phyloP scores from a whole-genome alignment of 2,329 filamentous ascomycete genomes.

The Blastomyces parvus region DNA sequence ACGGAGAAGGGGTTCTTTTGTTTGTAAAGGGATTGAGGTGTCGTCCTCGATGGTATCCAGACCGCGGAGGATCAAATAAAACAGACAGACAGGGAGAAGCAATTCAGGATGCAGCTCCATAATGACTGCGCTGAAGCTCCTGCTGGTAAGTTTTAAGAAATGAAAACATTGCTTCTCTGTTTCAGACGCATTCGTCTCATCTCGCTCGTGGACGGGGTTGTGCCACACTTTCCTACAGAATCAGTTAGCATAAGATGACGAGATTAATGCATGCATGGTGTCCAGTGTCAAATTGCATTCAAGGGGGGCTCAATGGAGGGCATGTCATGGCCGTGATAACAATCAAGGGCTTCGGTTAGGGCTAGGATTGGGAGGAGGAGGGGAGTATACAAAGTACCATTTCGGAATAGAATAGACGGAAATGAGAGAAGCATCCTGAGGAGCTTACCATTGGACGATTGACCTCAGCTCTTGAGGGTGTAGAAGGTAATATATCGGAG shows the following conservation, averaged over 20 bases:
- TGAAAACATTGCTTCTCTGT: conserved; percentile 76
- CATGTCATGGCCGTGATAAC: not conserved
- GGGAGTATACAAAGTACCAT: not conserved
- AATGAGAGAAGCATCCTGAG: not conserved
- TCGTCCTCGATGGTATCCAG: conserved; percentile 99
- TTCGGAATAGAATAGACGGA: not conserved
- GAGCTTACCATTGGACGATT: conserved; percentile 74
- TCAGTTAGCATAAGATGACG: not conserved
- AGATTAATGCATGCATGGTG: not conserved
- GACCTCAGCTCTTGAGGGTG: conserved; percentile 70
- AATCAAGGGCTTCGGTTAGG: not conserved
- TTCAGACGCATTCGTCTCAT: conserved; percentile 62
- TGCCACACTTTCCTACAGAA: conserved; percentile 82
- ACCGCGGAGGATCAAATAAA: conserved; percentile 86
- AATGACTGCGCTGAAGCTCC: conserved; percentile 88
- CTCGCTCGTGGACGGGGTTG: conserved; percentile 78
- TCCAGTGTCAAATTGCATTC: not conserved
- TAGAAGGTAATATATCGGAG: conserved; percentile 59
- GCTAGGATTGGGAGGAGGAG: not conserved
- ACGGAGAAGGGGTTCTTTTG: conserved; percentile 78
- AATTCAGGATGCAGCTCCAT: conserved; percentile 93
- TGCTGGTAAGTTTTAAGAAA: conserved; percentile 76
- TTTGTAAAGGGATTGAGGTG: conserved; percentile 74
- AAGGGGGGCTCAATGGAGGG: not conserved
- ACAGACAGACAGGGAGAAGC: conserved; percentile 75